Conservation (phyloP, 306 rosid genomes). For the Lathyrus sativus region DNA sequence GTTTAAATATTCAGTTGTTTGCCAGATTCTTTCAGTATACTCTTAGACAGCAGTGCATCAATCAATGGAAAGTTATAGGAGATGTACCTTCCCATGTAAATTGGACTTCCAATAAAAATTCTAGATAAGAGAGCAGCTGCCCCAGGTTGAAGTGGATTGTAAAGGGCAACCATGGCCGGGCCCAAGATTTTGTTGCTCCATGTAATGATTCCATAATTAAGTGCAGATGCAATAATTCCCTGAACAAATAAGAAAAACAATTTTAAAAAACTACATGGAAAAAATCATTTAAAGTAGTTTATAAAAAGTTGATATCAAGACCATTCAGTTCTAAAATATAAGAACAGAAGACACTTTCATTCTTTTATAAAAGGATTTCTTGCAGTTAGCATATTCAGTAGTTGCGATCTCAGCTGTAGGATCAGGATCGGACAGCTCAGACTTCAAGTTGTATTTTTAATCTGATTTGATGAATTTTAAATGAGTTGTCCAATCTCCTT, state of each 20-base stretch:
- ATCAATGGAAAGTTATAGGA: conserved; percentile 29
- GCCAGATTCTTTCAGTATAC: background rate
- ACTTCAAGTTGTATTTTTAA: background rate
- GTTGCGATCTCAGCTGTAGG: conserved; percentile 3
- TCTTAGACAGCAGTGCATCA: conserved; percentile 3
- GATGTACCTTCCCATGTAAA: conserved; percentile 89
- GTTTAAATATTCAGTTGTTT: conserved; percentile 10
- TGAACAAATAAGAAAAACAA: conserved; percentile 42
- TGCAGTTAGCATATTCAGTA: background rate
- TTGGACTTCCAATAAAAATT: conserved; percentile 89
- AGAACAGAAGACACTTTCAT: conserved; percentile 20
- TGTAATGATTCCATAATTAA: conserved; percentile 87
- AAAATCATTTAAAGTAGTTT: conserved; percentile 19
- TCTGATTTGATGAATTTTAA: background rate
- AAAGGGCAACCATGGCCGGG: conserved; percentile 93
- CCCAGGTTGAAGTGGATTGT: conserved; percentile 96
- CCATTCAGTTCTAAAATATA: conserved; percentile 24
- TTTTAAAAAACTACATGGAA: conserved; percentile 17
- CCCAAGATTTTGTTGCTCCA: conserved; percentile 97
- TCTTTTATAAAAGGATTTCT: background rate
- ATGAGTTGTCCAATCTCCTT: conserved; percentile 7
- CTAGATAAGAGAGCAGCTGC: conserved; percentile 80
- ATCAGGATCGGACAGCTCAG: background rate
- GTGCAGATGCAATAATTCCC: conserved; percentile 92
- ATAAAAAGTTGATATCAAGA: conserved; percentile 5